Base-by-base conservation (phyloP, 2,329 filamentous ascomycete genomes). In the Cladorrhinum sp. region DNA sequence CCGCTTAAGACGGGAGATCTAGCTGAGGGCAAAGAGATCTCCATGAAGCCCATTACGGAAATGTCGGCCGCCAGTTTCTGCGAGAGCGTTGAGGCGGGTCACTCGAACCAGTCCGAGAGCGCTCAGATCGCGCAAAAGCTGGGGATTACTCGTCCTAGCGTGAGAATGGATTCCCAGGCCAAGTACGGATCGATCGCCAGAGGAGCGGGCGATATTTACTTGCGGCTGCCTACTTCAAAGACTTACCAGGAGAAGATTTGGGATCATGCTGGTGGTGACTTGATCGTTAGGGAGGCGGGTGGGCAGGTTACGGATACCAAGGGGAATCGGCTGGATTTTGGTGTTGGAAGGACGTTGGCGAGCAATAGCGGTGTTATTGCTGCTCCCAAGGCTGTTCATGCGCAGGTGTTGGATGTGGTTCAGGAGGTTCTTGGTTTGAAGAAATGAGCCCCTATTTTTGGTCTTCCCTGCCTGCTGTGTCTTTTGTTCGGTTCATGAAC, bases 171-270 rank as follows among this genome's bases (percentile, higher is more conserved):
- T 79, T 96, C 91, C 57, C 95, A 99, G 78, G 94, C 95, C 69
- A 99, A 99, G 78, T 99, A 99, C 77, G 94, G 89, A 64, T 95
- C 91, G 36, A 96, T 99, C 73, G 95, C 95, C 36, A 84, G 95
- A 65, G 95, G 95, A 51, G 92, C 93, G 4, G 95, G 93, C 55
- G 95, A 99, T 72, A 88, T 99, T 66, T 99, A 99, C 77, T 83
- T 99, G 61, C 86, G 96, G 58, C 79, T 99, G 61, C 95, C 95
- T 2, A 89, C 91, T 4, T 74, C 72, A 62, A 90, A 86, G 73
- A 88, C 89, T 58, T 99, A 99, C 78, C 87, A 96, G 74, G 95
- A 99, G 82, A 99, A 99, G 85, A 99, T 99, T 68, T 99, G 95
- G 95, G 95, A 99, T 73, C 95, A 99, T 75, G 95, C 95, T 18